Percentiles rank a stretch among this genome's conserved stretches.
These are phyloP conservation scores for Novymonas esmeraldas DNA, from an alignment of 208 protist species.

Conservation along the genomic window DNA sequence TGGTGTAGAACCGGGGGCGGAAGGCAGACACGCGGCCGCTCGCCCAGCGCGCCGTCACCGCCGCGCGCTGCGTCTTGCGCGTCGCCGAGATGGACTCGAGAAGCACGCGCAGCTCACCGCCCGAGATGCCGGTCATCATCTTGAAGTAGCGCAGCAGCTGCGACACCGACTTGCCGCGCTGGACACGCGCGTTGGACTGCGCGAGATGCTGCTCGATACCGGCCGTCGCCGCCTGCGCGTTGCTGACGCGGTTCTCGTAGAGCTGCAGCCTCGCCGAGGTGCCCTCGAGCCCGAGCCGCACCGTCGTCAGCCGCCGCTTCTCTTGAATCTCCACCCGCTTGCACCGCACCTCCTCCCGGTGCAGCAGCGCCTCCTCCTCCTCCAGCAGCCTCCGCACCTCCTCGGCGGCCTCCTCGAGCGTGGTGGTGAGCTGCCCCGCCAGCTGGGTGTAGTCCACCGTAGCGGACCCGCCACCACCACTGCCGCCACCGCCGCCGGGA, in stretches of 20 bases:
- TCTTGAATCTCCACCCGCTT: slow-evolving; percentile 74
- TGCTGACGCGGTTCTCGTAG: slow-evolving; percentile 84
- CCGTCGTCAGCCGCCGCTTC: slow-evolving; percentile 67
- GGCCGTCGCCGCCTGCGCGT: slow-evolving; percentile 80
- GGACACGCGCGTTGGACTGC: slow-evolving; percentile 82
- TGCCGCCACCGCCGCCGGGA: slow-evolving; percentile 1
- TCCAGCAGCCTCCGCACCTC: slow-evolving; percentile 61
- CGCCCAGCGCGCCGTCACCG: slow-evolving; percentile 67
- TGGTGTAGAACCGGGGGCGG: slow-evolving; percentile 69
- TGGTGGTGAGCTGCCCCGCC: slow-evolving; percentile 46
- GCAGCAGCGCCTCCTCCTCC: slow-evolving; percentile 47
- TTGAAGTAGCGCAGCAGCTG: slow-evolving; percentile 80
- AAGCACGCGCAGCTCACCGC: slow-evolving; percentile 42
- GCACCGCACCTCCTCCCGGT: slow-evolving; percentile 62
- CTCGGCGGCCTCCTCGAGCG: slow-evolving; percentile 48
- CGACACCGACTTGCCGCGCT: slow-evolving; percentile 70
- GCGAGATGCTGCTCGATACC: slow-evolving; percentile 88
- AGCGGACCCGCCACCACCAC: slow-evolving; percentile 2
- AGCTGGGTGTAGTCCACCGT: slow-evolving; percentile 37
- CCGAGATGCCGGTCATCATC: slow-evolving; percentile 60
- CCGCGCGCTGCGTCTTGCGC: slow-evolving; percentile 56
- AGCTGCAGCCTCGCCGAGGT: slow-evolving; percentile 72
- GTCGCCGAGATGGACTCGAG: slow-evolving; percentile 67
- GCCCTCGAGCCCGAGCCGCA: slow-evolving; percentile 81
- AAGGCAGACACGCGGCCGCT: slow-evolving; percentile 55